Percentiles rank a stretch among this genome's conserved stretches.
Evolutionary conservation across 306 rosid species (phyloP).

Genomic region (Cyamopsis tetragonoloba): DNA sequence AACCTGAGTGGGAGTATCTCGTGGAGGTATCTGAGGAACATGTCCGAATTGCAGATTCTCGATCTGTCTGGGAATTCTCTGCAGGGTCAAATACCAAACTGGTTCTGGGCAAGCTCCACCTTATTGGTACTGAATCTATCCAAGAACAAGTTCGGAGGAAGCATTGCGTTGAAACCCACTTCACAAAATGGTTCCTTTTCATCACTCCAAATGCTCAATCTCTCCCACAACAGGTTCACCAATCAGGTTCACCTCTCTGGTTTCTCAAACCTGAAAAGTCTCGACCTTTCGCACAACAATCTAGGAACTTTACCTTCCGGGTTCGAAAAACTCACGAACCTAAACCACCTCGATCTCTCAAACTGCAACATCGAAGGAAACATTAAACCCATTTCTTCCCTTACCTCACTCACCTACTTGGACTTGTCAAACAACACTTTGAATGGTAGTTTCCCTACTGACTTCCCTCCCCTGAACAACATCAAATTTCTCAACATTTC

Average conservation of each 20-base stretch:
- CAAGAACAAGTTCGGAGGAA: slow-evolving; percentile 66
- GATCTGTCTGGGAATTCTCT: slow-evolving; percentile 70
- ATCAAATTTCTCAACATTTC: slow-evolving; percentile 67
- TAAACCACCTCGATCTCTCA: slow-evolving; percentile 56
- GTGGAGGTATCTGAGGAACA: slow-evolving; percentile 59
- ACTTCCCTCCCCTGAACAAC: slow-evolving; percentile 58
- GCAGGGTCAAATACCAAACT: slow-evolving; percentile 61
- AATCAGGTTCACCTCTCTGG: slow-evolving; percentile 51
- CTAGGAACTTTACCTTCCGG: slow-evolving; percentile 53
- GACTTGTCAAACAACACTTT: slow-evolving; percentile 67
- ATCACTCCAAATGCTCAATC: slow-evolving; percentile 55
- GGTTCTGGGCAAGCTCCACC: slow-evolving; percentile 53
- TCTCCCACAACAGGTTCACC: slow-evolving; percentile 75
- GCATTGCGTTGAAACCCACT: slow-evolving; percentile 38
- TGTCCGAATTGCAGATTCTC: slow-evolving; percentile 46
- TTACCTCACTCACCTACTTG: slow-evolving; percentile 44
- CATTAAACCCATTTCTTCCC: slow-evolving; percentile 53
- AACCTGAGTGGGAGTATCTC: slow-evolving; percentile 65
- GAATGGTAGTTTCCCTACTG: slow-evolving; percentile 72
- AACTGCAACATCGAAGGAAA: slow-evolving; percentile 56
- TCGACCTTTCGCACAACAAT: slow-evolving; percentile 65
- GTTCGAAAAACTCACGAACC: slow-evolving; percentile 41
- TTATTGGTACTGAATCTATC: slow-evolving; percentile 52
- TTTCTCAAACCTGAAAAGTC: slow-evolving; percentile 40
- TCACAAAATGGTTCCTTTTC: slow-evolving; percentile 32